These are phyloP conservation scores for Xylaria castorea DNA, from an alignment of 495 filamentous ascomycete species.

Conservation along the genomic window DNA sequence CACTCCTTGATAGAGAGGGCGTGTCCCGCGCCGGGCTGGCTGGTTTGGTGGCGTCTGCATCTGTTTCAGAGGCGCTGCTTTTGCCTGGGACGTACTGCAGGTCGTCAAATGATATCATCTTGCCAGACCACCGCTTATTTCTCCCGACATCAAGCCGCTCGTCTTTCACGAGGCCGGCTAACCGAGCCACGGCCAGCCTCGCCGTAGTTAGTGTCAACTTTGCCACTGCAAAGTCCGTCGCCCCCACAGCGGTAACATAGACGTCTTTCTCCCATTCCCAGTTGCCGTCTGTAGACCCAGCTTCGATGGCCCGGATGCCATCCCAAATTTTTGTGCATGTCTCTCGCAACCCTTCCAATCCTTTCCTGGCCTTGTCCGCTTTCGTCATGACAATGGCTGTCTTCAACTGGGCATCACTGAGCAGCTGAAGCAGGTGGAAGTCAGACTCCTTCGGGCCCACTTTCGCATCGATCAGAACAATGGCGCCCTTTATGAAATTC, in stretches of 20 bases:
- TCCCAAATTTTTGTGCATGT: constrained; percentile 48
- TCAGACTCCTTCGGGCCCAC: constrained; percentile 84
- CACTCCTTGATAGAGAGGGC: neutral
- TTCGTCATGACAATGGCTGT: constrained; percentile 87
- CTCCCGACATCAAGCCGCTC: constrained; percentile 26
- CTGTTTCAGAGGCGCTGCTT: neutral
- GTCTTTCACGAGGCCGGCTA: constrained; percentile 48
- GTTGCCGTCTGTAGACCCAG: constrained; percentile 40
- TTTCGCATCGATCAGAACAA: constrained; percentile 80
- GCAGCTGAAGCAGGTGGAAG: constrained; percentile 65
- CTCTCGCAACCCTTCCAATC: constrained; percentile 40
- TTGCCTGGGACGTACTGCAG: constrained; percentile 30
- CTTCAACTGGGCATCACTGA: constrained; percentile 67
- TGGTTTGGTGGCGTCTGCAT: neutral
- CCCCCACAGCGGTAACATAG: constrained; percentile 56
- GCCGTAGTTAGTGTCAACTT: constrained; percentile 42
- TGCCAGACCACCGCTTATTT: constrained; percentile 36
- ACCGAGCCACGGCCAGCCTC: constrained; percentile 48
- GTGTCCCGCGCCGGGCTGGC: neutral
- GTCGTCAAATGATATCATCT: constrained; percentile 40
- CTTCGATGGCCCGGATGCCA: constrained; percentile 44
- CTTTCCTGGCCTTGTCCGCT: constrained; percentile 63
- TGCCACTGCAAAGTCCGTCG: constrained; percentile 31
- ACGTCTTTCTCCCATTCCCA: constrained; percentile 56
- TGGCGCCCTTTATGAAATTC: constrained; percentile 78